A percentile compares a stretch with the other conserved stretches of the same genome.
These are phyloP conservation scores for Prosopis cineraria DNA, from an alignment of 306 rosid species.

Conservation along the genomic window DNA sequence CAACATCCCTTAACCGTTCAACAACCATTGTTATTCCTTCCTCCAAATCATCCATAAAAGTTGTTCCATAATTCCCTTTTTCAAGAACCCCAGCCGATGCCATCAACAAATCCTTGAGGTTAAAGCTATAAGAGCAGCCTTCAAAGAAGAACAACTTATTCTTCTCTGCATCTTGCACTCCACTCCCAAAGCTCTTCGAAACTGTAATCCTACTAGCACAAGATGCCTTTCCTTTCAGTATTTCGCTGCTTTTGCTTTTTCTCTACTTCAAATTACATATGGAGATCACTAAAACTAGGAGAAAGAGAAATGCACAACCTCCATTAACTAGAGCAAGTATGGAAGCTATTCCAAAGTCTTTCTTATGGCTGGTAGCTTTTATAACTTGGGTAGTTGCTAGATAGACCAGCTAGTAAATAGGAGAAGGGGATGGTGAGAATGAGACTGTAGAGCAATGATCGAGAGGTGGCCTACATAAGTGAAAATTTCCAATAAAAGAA, in stretches of 20 bases:
- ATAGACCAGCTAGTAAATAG: conserved; percentile 36
- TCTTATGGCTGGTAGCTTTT: conserved; percentile 34
- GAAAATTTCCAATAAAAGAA: conserved; percentile 65
- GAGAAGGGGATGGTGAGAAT: conserved; percentile 48
- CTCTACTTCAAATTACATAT: conserved; percentile 45
- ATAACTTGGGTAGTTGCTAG: conserved; percentile 27
- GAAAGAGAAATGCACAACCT: conserved; percentile 44
- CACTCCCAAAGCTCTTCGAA: conserved; percentile 70
- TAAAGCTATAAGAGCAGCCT: conserved; percentile 58
- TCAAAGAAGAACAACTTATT: conserved; percentile 74
- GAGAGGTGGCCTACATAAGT: conserved; percentile 65
- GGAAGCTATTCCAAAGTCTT: conserved; percentile 44
- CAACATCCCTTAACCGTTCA: conserved; percentile 62
- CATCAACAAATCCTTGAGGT: conserved; percentile 71
- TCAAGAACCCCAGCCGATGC: conserved; percentile 88
- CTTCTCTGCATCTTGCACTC: conserved; percentile 64
- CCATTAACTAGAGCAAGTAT: conserved; percentile 56
- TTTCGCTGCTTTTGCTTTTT: conserved; percentile 30
- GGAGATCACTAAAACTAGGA: conserved; percentile 36
- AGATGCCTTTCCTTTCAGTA: conserved; percentile 48
- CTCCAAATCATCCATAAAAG: conserved; percentile 69
- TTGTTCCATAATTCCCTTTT: conserved; percentile 71
- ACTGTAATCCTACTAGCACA: conserved; percentile 49
- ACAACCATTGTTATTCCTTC: conserved; percentile 69
- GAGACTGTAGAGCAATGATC: conserved; percentile 47